These are phyloP conservation scores for Trichophyton benhamiae DNA, from an alignment of 2,329 filamentous ascomycete species.

Conservation along the genomic window DNA sequence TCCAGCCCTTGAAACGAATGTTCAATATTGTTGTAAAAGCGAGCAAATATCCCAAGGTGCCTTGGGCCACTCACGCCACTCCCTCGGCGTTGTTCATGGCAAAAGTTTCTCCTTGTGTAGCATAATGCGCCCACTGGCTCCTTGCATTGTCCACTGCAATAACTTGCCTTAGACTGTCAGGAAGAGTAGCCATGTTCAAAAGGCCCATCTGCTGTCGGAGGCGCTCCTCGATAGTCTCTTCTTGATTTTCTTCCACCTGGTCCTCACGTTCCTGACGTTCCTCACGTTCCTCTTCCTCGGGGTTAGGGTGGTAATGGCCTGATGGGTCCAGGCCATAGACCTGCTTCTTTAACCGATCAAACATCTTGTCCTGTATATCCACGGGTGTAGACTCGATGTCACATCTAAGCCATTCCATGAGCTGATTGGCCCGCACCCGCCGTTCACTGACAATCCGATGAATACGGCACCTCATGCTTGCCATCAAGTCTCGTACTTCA, in stretches of 20 bases:
- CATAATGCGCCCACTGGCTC: neutral
- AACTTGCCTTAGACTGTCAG: neutral
- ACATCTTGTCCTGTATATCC: slow-evolving; percentile 19
- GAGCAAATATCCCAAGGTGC: too few species aligned
- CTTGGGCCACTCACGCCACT: neutral
- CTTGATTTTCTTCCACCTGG: neutral
- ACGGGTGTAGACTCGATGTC: slow-evolving; percentile 21
- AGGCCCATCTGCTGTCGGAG: neutral
- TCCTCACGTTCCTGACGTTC: neutral
- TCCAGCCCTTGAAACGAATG: neutral
- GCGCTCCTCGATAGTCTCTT: neutral
- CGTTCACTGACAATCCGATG: slow-evolving; percentile 15
- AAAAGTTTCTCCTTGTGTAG: neutral
- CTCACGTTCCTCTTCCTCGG: slow-evolving; percentile 6
- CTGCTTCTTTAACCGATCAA: slow-evolving; percentile 22
- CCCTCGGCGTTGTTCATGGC: neutral
- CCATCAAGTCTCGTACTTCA: slow-evolving; percentile 17
- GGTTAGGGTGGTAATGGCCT: slow-evolving; percentile 24
- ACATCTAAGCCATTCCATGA: slow-evolving; percentile 17
- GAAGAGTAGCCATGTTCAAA: neutral
- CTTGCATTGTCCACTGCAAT: neutral
- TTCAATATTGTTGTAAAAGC: neutral
- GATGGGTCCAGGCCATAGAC: slow-evolving; percentile 21
- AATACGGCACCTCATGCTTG: slow-evolving; percentile 20
- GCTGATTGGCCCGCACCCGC: slow-evolving; percentile 16